These are phyloP conservation scores for Aspergillus sclerotialis DNA, from an alignment of 2,329 filamentous ascomycete genomes.

Conservation along the genomic window DNA sequence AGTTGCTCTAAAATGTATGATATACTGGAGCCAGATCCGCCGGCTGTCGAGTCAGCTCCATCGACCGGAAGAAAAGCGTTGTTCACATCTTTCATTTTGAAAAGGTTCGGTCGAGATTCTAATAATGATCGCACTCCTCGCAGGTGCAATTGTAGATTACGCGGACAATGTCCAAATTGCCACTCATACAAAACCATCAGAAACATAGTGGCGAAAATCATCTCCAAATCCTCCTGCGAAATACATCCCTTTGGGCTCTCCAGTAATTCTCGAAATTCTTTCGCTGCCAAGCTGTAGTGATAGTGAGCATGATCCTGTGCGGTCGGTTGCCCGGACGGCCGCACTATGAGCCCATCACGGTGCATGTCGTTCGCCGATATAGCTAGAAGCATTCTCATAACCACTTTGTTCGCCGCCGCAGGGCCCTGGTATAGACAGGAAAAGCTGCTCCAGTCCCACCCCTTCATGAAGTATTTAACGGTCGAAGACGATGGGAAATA, in stretches of 20 bases:
- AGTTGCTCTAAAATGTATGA: conserved; percentile 32
- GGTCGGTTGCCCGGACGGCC: conserved; percentile 19
- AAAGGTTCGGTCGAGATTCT: conserved; percentile 27
- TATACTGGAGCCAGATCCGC: conserved; percentile 10
- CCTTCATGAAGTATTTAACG: conserved; percentile 30
- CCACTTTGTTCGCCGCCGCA: conserved; percentile 26
- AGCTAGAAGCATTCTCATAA: conserved; percentile 36
- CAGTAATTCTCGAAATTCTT: conserved; percentile 29
- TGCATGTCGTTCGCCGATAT: conserved; percentile 31
- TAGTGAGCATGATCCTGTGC: conserved; percentile 25
- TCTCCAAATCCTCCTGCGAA: conserved; percentile 24
- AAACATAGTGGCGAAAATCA: conserved; percentile 30
- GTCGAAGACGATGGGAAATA: conserved; percentile 29
- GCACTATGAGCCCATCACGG: conserved; percentile 20
- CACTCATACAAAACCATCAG: conserved; percentile 31
- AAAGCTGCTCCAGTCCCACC: conserved; percentile 32
- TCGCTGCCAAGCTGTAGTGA: conserved; percentile 30
- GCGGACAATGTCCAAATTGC: conserved; percentile 29
- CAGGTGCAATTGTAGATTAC: conserved; percentile 29
- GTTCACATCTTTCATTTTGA: conserved; percentile 22
- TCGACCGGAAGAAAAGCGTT: conserved; percentile 19
- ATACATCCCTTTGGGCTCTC: conserved; percentile 20
- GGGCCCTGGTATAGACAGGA: conserved; percentile 30
- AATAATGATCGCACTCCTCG: conserved; percentile 30
- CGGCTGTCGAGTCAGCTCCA: conserved; percentile 5